Evolutionary conservation across 2,329 filamentous ascomycete species (phyloP), one percentile per base, ranked within the genome.

Genomic region (Botrytis elliptica): DNA sequence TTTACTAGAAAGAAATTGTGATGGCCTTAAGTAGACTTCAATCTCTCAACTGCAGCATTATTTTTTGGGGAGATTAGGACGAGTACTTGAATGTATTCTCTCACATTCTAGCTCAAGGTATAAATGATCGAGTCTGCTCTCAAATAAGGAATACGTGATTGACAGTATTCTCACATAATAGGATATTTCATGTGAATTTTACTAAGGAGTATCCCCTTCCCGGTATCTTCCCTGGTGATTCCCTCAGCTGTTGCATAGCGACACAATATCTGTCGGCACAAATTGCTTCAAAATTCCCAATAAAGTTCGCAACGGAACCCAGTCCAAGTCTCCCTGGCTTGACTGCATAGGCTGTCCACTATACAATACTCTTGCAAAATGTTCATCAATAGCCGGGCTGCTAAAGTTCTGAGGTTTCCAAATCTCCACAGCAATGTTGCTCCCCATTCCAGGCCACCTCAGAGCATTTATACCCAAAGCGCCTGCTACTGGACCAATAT

Each of bases 401-500:
- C 18, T 40, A 29, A 7, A n/a, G 49, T 38, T 46, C 6, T 66
- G 49, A 42, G 74, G 79, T 71, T 77, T 82, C 82, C 82, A 83
- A 69, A 83, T 74, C 71, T 83, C 82, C 72, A 83, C 78, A 3
- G 82, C 82, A 75, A 83, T 77, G 49, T 83, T 83, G 0, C 81
- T 81, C 29, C 75, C 82, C 82, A 83, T 83, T 1, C 79, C 82
- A 1, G 82, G 82, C 82, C 82, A 83, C n/a, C 82, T 79, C 22
- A 83, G 76, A 20, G 77, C 77, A 12, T 77, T 77, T 36, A 83
- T 83, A 0, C 82, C 82, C 59, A 83, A 46, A 4, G 82, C 77
- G 22, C 74, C 72, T 18, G 73, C 49, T 3, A 76, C 36, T 2
- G 72, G 82, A 12, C 82, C 82, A 4, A 83, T 78, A 71, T 83